These are phyloP conservation scores for Vitis rupestris DNA, from an alignment of 164 flowering plant genomes.

Conservation along the genomic window DNA sequence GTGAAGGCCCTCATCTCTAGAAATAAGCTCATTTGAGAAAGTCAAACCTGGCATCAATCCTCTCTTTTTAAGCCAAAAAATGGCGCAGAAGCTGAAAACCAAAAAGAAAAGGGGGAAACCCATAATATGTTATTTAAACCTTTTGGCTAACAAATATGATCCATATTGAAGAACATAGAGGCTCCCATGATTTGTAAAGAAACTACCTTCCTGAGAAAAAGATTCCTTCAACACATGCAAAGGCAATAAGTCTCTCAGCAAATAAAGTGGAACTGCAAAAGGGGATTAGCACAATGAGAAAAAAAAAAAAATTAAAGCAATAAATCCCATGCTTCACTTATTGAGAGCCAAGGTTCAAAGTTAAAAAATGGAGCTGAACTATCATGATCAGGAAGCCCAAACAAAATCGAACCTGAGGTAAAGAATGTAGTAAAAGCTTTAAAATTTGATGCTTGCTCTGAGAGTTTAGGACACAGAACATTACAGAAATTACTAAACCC, in stretches of 20 bases:
- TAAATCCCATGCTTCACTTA: neutral
- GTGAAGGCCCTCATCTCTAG: constrained; percentile 87
- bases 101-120: neutral
- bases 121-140: neutral
- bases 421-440: neutral
- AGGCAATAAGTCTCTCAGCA: constrained; percentile 78
- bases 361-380: neutral
- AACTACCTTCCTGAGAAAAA: constrained; percentile 88
- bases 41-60: constrained; percentile 90
- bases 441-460: neutral
- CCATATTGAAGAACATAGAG: neutral
- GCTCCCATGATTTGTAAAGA: neutral
- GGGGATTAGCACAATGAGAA: constrained; percentile 4
- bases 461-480: neutral
- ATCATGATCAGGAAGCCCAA: neutral
- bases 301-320: neutral
- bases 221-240: constrained; percentile 91
- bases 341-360: neutral
- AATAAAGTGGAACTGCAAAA: constrained; percentile 63
- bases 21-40: constrained; percentile 86
- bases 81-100: constrained; percentile 74
- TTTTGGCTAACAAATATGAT: neutral
- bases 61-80: constrained; percentile 89
- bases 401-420: neutral
- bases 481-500: neutral